A percentile compares a stretch with the other conserved stretches of the same genome.
phyloP scores from a whole-genome alignment of 371 early-diverging fungal species.

The Massospora cicadina region DNA sequence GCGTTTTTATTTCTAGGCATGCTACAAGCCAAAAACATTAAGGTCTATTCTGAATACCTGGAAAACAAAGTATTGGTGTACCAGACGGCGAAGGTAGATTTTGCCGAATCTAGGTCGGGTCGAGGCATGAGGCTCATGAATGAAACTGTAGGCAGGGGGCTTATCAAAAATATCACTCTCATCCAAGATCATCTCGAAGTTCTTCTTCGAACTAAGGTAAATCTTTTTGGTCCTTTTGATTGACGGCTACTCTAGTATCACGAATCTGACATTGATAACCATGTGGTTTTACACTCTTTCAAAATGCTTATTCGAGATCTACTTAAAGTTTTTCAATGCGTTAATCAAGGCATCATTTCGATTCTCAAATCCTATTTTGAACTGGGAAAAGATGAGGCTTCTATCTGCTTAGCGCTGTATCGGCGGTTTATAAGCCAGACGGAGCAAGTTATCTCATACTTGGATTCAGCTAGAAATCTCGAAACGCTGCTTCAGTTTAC shows the following conservation, averaged over 20 bases:
- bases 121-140: neutral
- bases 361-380: conserved; percentile 8
- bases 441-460: conserved; percentile 2
- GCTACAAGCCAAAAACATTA: conserved; percentile 4
- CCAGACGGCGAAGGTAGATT: neutral
- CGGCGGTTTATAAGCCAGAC: neutral
- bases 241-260: neutral
- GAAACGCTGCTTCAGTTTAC: neutral
- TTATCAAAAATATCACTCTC: neutral
- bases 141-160: neutral
- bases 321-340: neutral
- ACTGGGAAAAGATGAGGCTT: neutral
- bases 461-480: neutral
- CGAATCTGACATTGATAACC: conserved; percentile 5
- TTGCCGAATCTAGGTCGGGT: neutral
- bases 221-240: neutral
- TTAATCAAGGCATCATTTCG: conserved; percentile 7
- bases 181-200: conserved; percentile 8
- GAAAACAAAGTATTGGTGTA: conserved; percentile 8
- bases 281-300: neutral
- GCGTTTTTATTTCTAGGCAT: neutral
- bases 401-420: neutral
- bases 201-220: neutral
- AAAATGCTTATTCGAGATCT: conserved; percentile 4
- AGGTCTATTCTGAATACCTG: neutral